Evolutionary conservation across 1,284 basidiomycete genomes (phyloP), one percentile per base, ranked within the genome.

Genomic region (Thecaphora thlaspeos): DNA sequence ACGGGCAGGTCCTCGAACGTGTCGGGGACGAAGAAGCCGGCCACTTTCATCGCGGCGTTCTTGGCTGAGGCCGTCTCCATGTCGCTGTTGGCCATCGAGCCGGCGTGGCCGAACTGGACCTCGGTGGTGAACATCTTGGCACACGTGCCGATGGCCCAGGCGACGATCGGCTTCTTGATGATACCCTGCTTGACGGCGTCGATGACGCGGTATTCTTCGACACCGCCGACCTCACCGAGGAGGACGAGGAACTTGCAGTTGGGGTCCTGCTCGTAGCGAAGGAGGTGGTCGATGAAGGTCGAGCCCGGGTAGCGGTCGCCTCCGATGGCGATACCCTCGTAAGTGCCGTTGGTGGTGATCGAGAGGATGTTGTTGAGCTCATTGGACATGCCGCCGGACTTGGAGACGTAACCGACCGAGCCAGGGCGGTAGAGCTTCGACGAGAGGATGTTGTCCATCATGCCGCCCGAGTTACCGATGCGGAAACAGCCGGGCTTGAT

Each of bases 401-500:
- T 98, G 81, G 91, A 96, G 79, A 98, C 94, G 81, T 97, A 97
- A 77, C 91, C 94, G 73, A 98, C 90, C 21, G 92, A 93, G 59
- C 94, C 95, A 42, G 93, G 82, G 76, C 93, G 91, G 86, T 97
- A 98, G 65, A 98, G 89, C 84, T 97, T 98, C 67, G 92, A 96
- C 15, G 93, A 83, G 75, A 97, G 92, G 82, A 97, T 94, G 84
- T 97, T 98, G 84, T 98, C 95, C 92, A 97, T 97, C 94, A 97
- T 97, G 85, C 90, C 93, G 84, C 94, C 94, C 64, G 91, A 94
- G 86, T 97, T 98, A 74, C 94, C 94, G 77, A 97, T 97, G 80
- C 93, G 87, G 89, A 97, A 97, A 84, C 94, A 97, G 50, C 95
- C 95, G 60, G 94, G 93, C 84, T 98, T 98, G 84, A 98, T 96